These are phyloP conservation scores for Colletotrichum navitas DNA, from an alignment of 2,329 filamentous ascomycete species.

Conservation along the genomic window DNA sequence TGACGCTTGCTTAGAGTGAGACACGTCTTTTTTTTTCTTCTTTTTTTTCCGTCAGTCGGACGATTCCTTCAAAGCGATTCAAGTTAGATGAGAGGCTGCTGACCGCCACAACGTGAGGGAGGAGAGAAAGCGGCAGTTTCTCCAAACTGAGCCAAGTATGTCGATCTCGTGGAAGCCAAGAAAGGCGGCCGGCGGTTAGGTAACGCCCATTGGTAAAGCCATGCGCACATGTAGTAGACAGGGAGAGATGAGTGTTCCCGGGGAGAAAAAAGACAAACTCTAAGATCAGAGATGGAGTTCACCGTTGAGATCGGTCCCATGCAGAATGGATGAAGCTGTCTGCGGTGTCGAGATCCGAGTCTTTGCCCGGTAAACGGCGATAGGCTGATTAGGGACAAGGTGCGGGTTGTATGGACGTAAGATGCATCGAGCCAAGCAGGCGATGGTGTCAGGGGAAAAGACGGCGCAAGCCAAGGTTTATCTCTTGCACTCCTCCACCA, in stretches of 20 bases:
- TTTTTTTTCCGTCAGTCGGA: neutral
- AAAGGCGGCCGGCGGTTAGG: conserved; percentile 7
- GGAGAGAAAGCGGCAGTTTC: neutral
- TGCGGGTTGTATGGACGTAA: conserved; percentile 38
- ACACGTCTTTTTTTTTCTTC: neutral
- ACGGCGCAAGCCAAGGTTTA: conserved; percentile 4
- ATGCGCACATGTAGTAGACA: neutral
- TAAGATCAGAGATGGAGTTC: neutral
- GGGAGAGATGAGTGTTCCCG: neutral
- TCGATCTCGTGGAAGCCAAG: conserved; percentile 30
- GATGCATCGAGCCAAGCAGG: conserved; percentile 4
- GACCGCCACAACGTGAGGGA: neutral
- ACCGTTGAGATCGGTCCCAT: neutral
- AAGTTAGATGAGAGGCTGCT: conserved; percentile 2
- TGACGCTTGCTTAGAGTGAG: neutral
- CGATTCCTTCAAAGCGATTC: neutral
- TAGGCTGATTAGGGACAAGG: neutral
- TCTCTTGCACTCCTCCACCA: neutral
- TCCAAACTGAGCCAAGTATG: conserved; percentile 6
- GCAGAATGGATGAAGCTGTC: conserved; percentile 33
- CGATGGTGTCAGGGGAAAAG: neutral
- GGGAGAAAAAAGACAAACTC: neutral
- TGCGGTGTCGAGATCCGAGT: conserved; percentile 27
- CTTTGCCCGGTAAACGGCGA: conserved; percentile 24
- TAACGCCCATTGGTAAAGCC: conserved; percentile 14